phyloP scores from a whole-genome alignment of 2,329 filamentous ascomycete species.

The Xylariaceae sp. region DNA sequence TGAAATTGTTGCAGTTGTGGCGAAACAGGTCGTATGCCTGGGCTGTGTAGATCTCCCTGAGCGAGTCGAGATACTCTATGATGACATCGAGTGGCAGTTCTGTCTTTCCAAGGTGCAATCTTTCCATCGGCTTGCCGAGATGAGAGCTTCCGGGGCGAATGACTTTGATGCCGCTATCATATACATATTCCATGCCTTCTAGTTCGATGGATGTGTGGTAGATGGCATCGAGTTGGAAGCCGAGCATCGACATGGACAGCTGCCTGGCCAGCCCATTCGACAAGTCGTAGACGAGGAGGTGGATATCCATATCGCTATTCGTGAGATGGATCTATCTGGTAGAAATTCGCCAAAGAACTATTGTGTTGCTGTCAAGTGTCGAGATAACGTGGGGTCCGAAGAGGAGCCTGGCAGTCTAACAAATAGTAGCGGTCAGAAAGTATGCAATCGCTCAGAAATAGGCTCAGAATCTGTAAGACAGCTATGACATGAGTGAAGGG shows the following conservation, averaged over 20 bases:
- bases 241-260: slow-evolving; percentile 52
- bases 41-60: slow-evolving; percentile 78
- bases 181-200: slow-evolving; percentile 82
- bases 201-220: slow-evolving; percentile 93
- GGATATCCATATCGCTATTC: slow-evolving; percentile 61
- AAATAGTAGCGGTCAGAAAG: too few species aligned
- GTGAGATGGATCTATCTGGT: too few species aligned
- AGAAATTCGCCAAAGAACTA: too few species aligned
- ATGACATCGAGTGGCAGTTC: slow-evolving; percentile 78
- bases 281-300: slow-evolving; percentile 76
- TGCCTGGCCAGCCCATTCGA: slow-evolving; percentile 59
- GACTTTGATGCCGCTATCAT: slow-evolving; percentile 81
- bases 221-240: slow-evolving; percentile 77
- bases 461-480: too few species aligned
- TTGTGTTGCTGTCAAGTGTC: too few species aligned
- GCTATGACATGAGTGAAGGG: too few species aligned
- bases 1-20: slow-evolving; percentile 98
- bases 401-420: too few species aligned
- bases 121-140: slow-evolving; percentile 78
- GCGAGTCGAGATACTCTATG: slow-evolving; percentile 80
- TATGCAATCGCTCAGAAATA: too few species aligned
- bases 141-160: slow-evolving; percentile 81
- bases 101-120: slow-evolving; percentile 71
- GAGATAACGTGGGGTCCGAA: too few species aligned
- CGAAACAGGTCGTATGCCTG: slow-evolving; percentile 83